A percentile compares a stretch with the other conserved stretches of the same genome.
These are phyloP conservation scores for Daldinia childiae DNA, from an alignment of 495 filamentous ascomycete genomes.

Conservation along the genomic window DNA sequence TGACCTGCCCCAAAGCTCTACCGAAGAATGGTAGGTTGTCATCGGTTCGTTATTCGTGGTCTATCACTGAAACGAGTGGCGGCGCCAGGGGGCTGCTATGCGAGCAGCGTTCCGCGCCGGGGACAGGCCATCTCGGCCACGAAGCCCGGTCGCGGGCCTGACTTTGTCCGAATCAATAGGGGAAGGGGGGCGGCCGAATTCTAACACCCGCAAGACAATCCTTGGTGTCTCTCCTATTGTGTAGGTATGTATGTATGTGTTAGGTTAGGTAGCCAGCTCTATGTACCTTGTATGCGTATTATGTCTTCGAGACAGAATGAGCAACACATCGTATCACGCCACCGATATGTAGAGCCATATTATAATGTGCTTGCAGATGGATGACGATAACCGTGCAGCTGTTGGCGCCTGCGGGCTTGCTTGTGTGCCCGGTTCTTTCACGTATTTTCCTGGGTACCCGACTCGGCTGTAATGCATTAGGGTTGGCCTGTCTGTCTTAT, in stretches of 20 bases:
- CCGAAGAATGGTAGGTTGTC: slow-evolving; percentile 16
- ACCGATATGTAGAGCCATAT: slow-evolving; percentile 17
- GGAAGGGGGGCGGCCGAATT: slow-evolving; percentile 19
- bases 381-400: slow-evolving; percentile 45
- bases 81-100: slow-evolving; percentile 37
- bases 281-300: slow-evolving; percentile 9
- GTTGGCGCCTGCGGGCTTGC: slow-evolving; percentile 28
- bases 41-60: slow-evolving; percentile 15
- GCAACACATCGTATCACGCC: slow-evolving; percentile 33
- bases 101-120: slow-evolving; percentile 41
- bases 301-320: slow-evolving; percentile 4
- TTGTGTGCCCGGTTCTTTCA: slow-evolving; percentile 39
- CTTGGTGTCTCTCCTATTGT: slow-evolving; percentile 6
- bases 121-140: slow-evolving; percentile 35
- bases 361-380: slow-evolving; percentile 36
- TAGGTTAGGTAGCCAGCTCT: slow-evolving; percentile 5
- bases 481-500: slow-evolving; percentile 35
- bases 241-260: slow-evolving; percentile 10
- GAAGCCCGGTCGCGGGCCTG: slow-evolving; percentile 35
- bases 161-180: slow-evolving; percentile 20
- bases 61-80: slow-evolving; percentile 41
- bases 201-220: slow-evolving; percentile 5
- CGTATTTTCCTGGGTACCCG: slow-evolving; percentile 42
- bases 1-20: slow-evolving; percentile 21
- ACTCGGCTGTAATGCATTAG: slow-evolving; percentile 44